These are phyloP conservation scores for Silene uniflora DNA, from an alignment of 148 eudicot genomes.

Conservation along the genomic window DNA sequence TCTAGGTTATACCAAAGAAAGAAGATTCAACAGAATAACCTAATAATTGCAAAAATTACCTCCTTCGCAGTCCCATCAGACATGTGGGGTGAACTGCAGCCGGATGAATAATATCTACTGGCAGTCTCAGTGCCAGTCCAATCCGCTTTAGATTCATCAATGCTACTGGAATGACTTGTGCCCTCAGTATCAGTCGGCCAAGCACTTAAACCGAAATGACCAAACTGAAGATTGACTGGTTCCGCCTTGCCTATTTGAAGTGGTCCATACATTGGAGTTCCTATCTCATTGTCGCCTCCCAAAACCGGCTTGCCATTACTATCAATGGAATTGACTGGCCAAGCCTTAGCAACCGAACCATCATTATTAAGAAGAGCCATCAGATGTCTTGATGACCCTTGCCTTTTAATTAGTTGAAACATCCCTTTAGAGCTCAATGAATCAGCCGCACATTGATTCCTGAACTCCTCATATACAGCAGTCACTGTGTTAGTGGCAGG, in stretches of 20 bases:
- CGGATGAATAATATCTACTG: constrained; percentile 67
- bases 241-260: constrained; percentile 71
- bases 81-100: constrained; percentile 74
- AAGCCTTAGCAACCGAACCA: constrained; percentile 96
- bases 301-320: constrained; percentile 41
- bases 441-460: constrained; percentile 82
- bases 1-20: not conserved
- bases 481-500: constrained; percentile 64
- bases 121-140: constrained; percentile 58
- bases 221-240: constrained; percentile 92
- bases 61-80: constrained; percentile 79
- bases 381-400: constrained; percentile 78
- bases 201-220: constrained; percentile 94
- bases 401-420: constrained; percentile 90
- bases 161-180: constrained; percentile 81
- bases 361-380: constrained; percentile 92
- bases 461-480: constrained; percentile 70
- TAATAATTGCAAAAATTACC: constrained; percentile 35
- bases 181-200: constrained; percentile 85
- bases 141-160: constrained; percentile 73
- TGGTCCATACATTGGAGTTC: constrained; percentile 77
- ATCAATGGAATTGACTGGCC: constrained; percentile 70
- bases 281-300: constrained; percentile 47
- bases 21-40: not conserved
- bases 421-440: constrained; percentile 85